Conservation (phyloP, 2,329 filamentous ascomycete genomes). For the Ceratocystis cubensis region DNA sequence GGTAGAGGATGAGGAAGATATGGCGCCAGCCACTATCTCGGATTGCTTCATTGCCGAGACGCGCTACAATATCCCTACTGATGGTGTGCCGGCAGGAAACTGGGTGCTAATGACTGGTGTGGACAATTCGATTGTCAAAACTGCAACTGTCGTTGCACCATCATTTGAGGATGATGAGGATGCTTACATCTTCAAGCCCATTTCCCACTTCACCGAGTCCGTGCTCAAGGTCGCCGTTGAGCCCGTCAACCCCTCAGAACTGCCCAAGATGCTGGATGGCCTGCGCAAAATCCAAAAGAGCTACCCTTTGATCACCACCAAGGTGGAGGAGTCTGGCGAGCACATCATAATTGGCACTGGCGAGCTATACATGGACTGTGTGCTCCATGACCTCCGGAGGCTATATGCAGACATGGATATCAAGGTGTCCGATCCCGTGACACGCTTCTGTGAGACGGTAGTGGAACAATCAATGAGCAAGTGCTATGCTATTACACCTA, state of each 20-base stretch:
- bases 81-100: slow-evolving; percentile 86
- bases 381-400: slow-evolving; percentile 81
- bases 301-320: slow-evolving; percentile 88
- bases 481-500: slow-evolving; percentile 93
- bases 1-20: slow-evolving; percentile 94
- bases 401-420: slow-evolving; percentile 99
- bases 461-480: slow-evolving; percentile 96
- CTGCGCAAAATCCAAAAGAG: slow-evolving; percentile 95
- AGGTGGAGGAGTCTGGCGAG: slow-evolving; percentile 95
- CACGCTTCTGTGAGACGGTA: slow-evolving; percentile 93
- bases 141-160: slow-evolving; percentile 74
- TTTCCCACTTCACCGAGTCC: slow-evolving; percentile 91
- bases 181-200: slow-evolving; percentile 85
- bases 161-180: slow-evolving; percentile 78
- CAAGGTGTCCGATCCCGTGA: slow-evolving; percentile 96
- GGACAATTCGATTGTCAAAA: slow-evolving; percentile 97
- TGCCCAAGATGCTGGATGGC: slow-evolving; percentile 97
- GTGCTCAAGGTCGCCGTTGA: slow-evolving; percentile 97
- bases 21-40: slow-evolving; percentile 72
- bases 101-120: slow-evolving; percentile 85
- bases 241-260: slow-evolving; percentile 92
- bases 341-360: slow-evolving; percentile 91
- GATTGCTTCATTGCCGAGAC: slow-evolving; percentile 87
- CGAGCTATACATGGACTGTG: slow-evolving; percentile 99
- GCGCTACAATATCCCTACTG: slow-evolving; percentile 81